Evolutionary conservation across 805 yeast genomes (phyloP).

Genomic region (Yarrowia keelungensis): DNA sequence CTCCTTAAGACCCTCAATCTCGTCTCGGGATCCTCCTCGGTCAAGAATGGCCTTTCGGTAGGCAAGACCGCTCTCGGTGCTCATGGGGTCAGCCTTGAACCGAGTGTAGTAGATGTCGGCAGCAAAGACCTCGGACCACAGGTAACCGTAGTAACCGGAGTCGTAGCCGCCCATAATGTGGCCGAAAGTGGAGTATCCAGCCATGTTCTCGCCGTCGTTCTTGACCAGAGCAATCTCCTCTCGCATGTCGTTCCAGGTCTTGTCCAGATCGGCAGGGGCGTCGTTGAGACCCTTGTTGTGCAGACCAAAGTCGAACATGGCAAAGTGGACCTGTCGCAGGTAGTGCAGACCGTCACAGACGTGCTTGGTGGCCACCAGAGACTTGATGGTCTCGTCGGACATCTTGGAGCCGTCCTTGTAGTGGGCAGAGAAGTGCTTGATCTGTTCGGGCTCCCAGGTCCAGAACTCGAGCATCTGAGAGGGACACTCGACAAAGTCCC

Average conservation of each 20-base stretch:
- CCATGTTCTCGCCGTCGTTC: slow-evolving; percentile 56
- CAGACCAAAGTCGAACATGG: slow-evolving; percentile 74
- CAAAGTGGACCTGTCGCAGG: slow-evolving; percentile 80
- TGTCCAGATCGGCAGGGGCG: slow-evolving; percentile 53
- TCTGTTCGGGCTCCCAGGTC: slow-evolving; percentile 76
- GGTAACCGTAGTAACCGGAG: slow-evolving; percentile 86
- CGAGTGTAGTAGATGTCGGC: slow-evolving; percentile 78
- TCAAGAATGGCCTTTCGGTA: slow-evolving; percentile 74
- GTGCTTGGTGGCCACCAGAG: slow-evolving; percentile 68
- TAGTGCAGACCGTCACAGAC: slow-evolving; percentile 77
- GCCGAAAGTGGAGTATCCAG: slow-evolving; percentile 75
- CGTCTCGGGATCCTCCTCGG: slow-evolving; percentile 78
- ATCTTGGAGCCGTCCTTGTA: slow-evolving; percentile 63
- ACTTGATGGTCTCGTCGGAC: slow-evolving; percentile 62
- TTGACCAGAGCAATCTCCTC: slow-evolving; percentile 64
- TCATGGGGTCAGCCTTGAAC: slow-evolving; percentile 73
- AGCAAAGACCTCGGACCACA: slow-evolving; percentile 87
- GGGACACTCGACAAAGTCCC: slow-evolving; percentile 93
- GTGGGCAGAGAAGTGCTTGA: slow-evolving; percentile 68
- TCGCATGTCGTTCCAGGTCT: slow-evolving; percentile 70
- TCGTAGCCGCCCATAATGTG: slow-evolving; percentile 87
- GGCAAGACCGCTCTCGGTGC: slow-evolving; percentile 63
- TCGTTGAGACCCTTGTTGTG: slow-evolving; percentile 54
- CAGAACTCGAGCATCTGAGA: slow-evolving; percentile 89
- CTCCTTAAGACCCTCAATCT: slow-evolving; percentile 66